Evolutionary conservation across 768 basidiomycete species (phyloP).

Genomic region (Pleurotus pulmonarius): DNA sequence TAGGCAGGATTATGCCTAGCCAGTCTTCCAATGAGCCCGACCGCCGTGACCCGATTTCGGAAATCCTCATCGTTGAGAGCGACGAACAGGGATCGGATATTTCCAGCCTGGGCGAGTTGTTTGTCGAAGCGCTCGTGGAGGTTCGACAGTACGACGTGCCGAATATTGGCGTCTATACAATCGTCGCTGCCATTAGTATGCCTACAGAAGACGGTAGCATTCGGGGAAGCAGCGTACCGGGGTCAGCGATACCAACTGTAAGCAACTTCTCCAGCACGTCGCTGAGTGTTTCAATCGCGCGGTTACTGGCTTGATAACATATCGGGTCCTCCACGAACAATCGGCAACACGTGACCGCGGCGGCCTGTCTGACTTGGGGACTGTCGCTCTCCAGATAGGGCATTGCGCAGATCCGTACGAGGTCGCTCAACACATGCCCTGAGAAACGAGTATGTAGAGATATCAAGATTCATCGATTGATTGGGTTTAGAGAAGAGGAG

Average conservation of each 20-base stretch:
- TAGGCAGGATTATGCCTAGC: slow-evolving; percentile 96
- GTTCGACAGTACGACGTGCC: slow-evolving; percentile 80
- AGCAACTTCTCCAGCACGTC: slow-evolving; percentile 97
- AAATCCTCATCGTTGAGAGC: slow-evolving; percentile 97
- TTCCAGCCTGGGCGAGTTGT: slow-evolving; percentile 95
- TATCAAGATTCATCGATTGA: no score
- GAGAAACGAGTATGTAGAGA: no score
- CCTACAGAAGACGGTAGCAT: no score
- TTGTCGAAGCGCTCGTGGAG: slow-evolving; percentile 94
- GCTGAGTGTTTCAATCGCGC: slow-evolving; percentile 94
- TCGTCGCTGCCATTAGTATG: not conserved
- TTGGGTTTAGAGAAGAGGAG: no score
- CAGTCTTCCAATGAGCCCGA: slow-evolving; percentile 86
- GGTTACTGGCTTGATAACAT: slow-evolving; percentile 91
- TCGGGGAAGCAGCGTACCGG: slow-evolving; percentile 64
- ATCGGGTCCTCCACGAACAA: slow-evolving; percentile 94
- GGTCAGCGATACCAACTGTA: slow-evolving; percentile 94
- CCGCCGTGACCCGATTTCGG: slow-evolving; percentile 86
- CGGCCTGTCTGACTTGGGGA: slow-evolving; percentile 80
- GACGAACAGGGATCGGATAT: slow-evolving; percentile 93
- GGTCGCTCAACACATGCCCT: slow-evolving; percentile 95
- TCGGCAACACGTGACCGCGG: slow-evolving; percentile 87
- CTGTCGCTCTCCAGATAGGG: slow-evolving; percentile 94
- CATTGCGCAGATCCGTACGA: slow-evolving; percentile 86
- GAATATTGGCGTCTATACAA: slow-evolving; percentile 66